Evolutionary conservation across 768 basidiomycete genomes (phyloP), one percentile per base, ranked within the genome.

Genomic region (Lactarius vividus): DNA sequence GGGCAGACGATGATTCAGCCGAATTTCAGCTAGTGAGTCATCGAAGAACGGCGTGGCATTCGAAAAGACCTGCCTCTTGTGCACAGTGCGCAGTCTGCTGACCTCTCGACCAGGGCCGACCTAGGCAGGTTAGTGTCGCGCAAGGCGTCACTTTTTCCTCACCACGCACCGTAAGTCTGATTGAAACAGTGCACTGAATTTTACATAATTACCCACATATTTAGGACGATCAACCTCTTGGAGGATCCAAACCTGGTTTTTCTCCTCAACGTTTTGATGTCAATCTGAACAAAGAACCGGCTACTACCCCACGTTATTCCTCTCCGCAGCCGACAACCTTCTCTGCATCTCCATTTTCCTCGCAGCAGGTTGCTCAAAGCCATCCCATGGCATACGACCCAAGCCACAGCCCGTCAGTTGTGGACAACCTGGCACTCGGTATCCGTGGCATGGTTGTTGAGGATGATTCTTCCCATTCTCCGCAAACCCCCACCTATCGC

Each of bases 401-500:
- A 39, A 64, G 73, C 23, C 78, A 79, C 66, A 73, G 78, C 20
- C 71, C 81, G 16, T 73, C 80, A 40, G 72, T 76, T 54, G 81
- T 79, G 20, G 85, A 84, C 57, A 82, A 80, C 62, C 77, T 88
- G 39, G 77, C 85, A 16, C 74, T 83, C 37, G 80, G 84, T 4
- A 75, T 89, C 57, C 83, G 88, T 65, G 86, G 86, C 16, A 85
- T 86, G 83, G 79, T 75, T 8, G 84, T 85, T 23, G 85, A 84
- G 70, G 85, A 86, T 52, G 85, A 85, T 62, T 78, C 77, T 59
- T 72, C 74, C 61, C 72, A 74, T 49, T 69, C 71, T 44, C 78
- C 78, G 66, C 70, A 72, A 57, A 65, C 62, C 33, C 53, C 69
- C 20, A 40, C 68, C 11, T 79, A 79, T 64, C 82, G 81, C 63